phyloP scores from a whole-genome alignment of 129 eudicot species.

The Tanacetum coccineum region DNA sequence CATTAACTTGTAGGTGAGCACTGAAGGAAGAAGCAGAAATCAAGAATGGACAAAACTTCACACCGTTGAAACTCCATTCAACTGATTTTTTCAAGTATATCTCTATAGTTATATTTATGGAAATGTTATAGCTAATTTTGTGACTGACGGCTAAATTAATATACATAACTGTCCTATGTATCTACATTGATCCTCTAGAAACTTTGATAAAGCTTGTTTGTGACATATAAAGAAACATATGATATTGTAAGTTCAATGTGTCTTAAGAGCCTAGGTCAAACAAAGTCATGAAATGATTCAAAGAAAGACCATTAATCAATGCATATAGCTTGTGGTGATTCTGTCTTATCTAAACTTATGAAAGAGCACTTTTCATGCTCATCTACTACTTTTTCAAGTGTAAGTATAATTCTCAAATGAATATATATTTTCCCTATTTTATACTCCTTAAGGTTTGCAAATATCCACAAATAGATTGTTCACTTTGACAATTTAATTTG shows the following conservation, averaged over 20 bases:
- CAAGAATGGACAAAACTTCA: not conserved
- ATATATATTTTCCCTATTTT: not conserved
- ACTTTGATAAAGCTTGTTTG: not conserved
- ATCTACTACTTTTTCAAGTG: slow-evolving; percentile 3
- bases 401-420: slow-evolving; percentile 2
- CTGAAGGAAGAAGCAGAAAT: slow-evolving; percentile 1
- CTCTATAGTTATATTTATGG: too few relatives aligned
- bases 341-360: not conserved
- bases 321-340: too few relatives aligned
- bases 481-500: not conserved
- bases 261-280: too few relatives aligned
- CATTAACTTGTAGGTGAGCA: slow-evolving; percentile 7
- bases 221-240: not conserved
- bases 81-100: too few relatives aligned
- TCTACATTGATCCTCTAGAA: too few relatives aligned
- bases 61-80: not conserved
- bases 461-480: not conserved
- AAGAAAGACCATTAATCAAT: too few relatives aligned
- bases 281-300: too few relatives aligned
- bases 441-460: slow-evolving; percentile 7
- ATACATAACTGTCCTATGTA: too few relatives aligned
- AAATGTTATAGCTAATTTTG: too few relatives aligned
- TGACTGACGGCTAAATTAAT: too few relatives aligned
- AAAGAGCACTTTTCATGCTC: slow-evolving; percentile 15
- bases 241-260: too few relatives aligned